A percentile compares a stretch with the other conserved stretches of the same genome.
Evolutionary conservation across 2,329 filamentous ascomycete genomes (phyloP).

Genomic region (Fusarium algeriense): DNA sequence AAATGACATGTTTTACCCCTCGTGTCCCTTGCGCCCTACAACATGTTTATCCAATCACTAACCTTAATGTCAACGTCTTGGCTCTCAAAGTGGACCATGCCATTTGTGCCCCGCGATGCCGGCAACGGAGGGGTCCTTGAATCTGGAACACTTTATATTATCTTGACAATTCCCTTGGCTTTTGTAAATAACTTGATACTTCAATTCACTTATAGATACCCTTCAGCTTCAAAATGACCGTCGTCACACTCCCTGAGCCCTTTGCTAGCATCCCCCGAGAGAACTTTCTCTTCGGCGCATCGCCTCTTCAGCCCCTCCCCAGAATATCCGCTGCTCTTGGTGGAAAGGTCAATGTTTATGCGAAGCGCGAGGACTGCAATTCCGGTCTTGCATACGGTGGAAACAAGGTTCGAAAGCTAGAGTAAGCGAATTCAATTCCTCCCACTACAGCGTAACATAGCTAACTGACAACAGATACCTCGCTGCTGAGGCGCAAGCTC

Average conservation of each 20-base stretch:
- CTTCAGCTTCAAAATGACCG: slow-evolving; percentile 43
- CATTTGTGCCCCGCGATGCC: slow-evolving; percentile 32
- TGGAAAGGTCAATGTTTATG: slow-evolving; percentile 72
- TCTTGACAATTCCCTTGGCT: neutral
- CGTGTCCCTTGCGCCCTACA: slow-evolving; percentile 43
- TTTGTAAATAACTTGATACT: neutral
- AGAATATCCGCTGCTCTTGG: slow-evolving; percentile 72
- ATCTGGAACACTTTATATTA: neutral
- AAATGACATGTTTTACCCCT: slow-evolving; percentile 34
- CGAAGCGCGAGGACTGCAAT: slow-evolving; percentile 79
- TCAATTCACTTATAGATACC: slow-evolving; percentile 2
- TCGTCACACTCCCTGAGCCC: slow-evolving; percentile 66
- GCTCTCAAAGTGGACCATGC: slow-evolving; percentile 33
- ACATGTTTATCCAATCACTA: slow-evolving; percentile 18
- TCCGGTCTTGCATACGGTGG: slow-evolving; percentile 75
- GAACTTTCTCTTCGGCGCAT: slow-evolving; percentile 74
- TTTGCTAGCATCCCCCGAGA: slow-evolving; percentile 73
- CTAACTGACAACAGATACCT: slow-evolving; percentile 64
- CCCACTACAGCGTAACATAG: neutral
- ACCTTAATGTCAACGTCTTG: neutral
- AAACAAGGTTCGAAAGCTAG: slow-evolving; percentile 78
- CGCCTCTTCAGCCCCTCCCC: slow-evolving; percentile 75
- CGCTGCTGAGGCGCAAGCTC: slow-evolving; percentile 69
- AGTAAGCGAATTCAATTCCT: slow-evolving; percentile 53
- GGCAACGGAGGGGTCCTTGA: slow-evolving; percentile 29